Conservation (phyloP, 2,329 filamentous ascomycete species). For the Fusarium sp. region DNA sequence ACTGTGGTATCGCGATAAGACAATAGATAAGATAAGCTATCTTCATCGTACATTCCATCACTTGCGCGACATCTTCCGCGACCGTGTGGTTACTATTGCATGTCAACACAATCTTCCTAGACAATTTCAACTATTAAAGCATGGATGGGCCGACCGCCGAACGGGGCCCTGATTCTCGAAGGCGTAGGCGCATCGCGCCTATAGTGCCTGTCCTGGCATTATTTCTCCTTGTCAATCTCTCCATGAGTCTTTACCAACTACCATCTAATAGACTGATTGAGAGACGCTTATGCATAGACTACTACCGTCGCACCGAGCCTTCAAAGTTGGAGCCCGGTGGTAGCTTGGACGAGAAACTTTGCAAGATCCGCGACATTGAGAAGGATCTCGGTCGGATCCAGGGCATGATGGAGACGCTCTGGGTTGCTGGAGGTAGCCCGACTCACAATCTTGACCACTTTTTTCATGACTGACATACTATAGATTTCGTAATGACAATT, state of each 20-base stretch:
- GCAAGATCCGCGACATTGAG: conserved; percentile 66
- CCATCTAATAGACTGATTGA: conserved; percentile 62
- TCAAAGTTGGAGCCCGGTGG: conserved; percentile 48
- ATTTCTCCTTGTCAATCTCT: conserved; percentile 60
- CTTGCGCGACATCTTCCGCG: background rate
- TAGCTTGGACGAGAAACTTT: conserved; percentile 62
- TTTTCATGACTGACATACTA: background rate
- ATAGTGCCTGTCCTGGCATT: conserved; percentile 53
- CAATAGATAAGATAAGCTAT: background rate
- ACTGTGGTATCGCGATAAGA: background rate
- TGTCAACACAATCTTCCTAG: background rate
- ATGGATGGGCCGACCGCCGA: background rate
- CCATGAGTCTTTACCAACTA: conserved; percentile 62
- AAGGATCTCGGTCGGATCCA: conserved; percentile 64
- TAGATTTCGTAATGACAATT: conserved; percentile 64
- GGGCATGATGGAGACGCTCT: conserved; percentile 62
- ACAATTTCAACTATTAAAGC: background rate
- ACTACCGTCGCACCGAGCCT: conserved; percentile 60
- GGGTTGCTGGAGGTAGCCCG: conserved; percentile 61
- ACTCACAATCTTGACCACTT: rapidly evolving
- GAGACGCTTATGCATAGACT: conserved; percentile 61
- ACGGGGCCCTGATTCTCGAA: too few species aligned
- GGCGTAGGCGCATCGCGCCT: background rate
- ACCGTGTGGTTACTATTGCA: background rate
- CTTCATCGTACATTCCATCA: background rate